Conservation (phyloP, 139 green algal species). For the Picocystis salinarum region DNA sequence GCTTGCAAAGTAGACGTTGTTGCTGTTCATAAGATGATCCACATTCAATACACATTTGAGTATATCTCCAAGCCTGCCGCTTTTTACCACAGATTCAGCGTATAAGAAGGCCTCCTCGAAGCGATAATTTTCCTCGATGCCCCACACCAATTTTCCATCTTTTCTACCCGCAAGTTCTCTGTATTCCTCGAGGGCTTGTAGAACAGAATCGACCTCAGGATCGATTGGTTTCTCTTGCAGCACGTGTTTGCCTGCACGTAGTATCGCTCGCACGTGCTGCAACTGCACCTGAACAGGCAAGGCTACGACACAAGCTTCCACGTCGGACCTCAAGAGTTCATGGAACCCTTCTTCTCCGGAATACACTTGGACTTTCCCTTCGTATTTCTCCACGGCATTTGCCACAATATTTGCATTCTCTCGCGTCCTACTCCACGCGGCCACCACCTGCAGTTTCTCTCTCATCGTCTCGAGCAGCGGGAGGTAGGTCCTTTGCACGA, state of each 20-base stretch:
- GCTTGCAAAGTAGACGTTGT: conserved; percentile 29
- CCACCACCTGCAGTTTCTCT: no score
- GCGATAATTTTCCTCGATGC: conserved; percentile 34
- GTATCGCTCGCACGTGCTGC: no score
- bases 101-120: conserved; percentile 22
- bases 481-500: no score
- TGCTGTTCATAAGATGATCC: conserved; percentile 22
- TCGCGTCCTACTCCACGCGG: no score
- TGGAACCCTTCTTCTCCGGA: no score
- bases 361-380: no score
- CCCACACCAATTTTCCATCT: conserved; percentile 11
- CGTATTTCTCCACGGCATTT: no score
- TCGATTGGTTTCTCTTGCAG: conserved; percentile 32
- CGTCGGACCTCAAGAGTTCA: no score
- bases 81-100: conserved; percentile 6
- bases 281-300: no score
- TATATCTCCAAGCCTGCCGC: conserved; percentile 12
- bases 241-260: conserved; percentile 31
- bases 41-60: conserved; percentile 26
- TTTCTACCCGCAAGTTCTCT: neutral
- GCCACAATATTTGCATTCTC: no score
- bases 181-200: conserved; percentile 10
- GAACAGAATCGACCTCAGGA: conserved; percentile 1
- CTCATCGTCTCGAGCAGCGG: no score
- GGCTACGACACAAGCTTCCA: no score